Percentiles rank a stretch among this genome's conserved stretches.
These are phyloP conservation scores for Vigna nakashimae DNA, from an alignment of 306 rosid genomes.

Conservation along the genomic window DNA sequence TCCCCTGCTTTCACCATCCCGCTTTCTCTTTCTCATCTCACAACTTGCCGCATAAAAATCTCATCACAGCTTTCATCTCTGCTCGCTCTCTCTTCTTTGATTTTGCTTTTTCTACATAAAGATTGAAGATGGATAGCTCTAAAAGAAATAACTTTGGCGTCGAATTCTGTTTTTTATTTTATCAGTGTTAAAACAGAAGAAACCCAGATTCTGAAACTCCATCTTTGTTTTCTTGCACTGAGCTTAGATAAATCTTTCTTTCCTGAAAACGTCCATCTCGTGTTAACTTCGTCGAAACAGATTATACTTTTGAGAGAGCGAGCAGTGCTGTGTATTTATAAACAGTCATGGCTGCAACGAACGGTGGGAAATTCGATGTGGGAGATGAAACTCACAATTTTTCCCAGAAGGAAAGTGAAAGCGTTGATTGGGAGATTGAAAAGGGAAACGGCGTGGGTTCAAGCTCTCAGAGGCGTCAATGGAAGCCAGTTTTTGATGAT, in stretches of 20 bases:
- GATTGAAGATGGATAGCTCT: slow-evolving; percentile 52
- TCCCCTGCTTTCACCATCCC: slow-evolving; percentile 42
- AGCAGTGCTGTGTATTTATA: slow-evolving; percentile 37
- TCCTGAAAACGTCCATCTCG: slow-evolving; percentile 28
- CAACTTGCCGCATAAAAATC: not conserved
- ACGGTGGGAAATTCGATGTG: slow-evolving; percentile 61
- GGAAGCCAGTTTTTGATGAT: slow-evolving; percentile 69
- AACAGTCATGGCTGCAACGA: slow-evolving; percentile 58
- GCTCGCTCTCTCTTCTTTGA: slow-evolving; percentile 48
- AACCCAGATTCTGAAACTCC: slow-evolving; percentile 44
- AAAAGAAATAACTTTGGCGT: slow-evolving; percentile 41
- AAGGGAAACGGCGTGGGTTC: slow-evolving; percentile 48
- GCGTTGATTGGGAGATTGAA: slow-evolving; percentile 54
- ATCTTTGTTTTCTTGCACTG: slow-evolving; percentile 16
- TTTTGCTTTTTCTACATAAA: not conserved
- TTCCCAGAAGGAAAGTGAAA: slow-evolving; percentile 38
- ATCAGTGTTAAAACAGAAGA: slow-evolving; percentile 38
- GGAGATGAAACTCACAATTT: slow-evolving; percentile 44
- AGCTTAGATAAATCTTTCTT: slow-evolving; percentile 9
- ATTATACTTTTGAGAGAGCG: slow-evolving; percentile 52
- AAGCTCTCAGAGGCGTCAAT: slow-evolving; percentile 52
- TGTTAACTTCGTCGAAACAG: not conserved
- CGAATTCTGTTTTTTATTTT: slow-evolving; percentile 65
- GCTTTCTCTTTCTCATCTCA: slow-evolving; percentile 11
- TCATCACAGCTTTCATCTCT: slow-evolving; percentile 32